Conservation (phyloP, 2,329 filamentous ascomycete species). For the Aspergillus terreus region DNA sequence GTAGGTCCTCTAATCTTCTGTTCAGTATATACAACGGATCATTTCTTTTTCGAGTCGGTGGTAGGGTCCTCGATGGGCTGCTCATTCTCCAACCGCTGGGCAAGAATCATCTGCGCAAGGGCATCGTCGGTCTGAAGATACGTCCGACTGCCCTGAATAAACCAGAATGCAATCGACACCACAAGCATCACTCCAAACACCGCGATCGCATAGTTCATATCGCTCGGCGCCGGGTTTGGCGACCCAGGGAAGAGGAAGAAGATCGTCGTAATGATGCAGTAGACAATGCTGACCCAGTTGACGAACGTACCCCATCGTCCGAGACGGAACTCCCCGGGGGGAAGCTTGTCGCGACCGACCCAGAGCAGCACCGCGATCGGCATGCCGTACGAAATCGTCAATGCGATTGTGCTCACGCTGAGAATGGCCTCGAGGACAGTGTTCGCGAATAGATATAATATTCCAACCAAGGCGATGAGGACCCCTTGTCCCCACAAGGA, state of each 20-base stretch:
- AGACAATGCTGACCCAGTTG: conserved; percentile 51
- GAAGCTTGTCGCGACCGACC: conserved; percentile 52
- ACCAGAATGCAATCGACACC: conserved; percentile 50
- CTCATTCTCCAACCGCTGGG: conserved; percentile 19
- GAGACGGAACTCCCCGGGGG: conserved; percentile 44
- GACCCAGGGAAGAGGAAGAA: conserved; percentile 54
- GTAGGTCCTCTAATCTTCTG: not conserved
- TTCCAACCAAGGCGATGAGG: conserved; percentile 48
- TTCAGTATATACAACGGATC: not conserved
- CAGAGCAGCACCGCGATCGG: conserved; percentile 49
- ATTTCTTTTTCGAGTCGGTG: not conserved
- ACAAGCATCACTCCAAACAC: conserved; percentile 56
- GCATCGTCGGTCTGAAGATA: conserved; percentile 32
- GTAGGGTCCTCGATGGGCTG: not conserved
- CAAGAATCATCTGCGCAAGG: conserved; percentile 22
- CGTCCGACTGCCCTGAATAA: conserved; percentile 43
- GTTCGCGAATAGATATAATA: conserved; percentile 54
- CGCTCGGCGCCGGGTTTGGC: conserved; percentile 43
- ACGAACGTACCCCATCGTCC: conserved; percentile 41
- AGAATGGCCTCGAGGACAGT: conserved; percentile 54
- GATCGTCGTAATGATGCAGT: conserved; percentile 51
- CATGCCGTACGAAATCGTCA: conserved; percentile 52
- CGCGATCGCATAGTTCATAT: conserved; percentile 58
- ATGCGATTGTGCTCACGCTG: conserved; percentile 54
- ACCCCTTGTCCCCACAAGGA: conserved; percentile 52